Evolutionary conservation across 2,329 filamentous ascomycete genomes (phyloP).

Genomic region (Diaporthe ilicicola): DNA sequence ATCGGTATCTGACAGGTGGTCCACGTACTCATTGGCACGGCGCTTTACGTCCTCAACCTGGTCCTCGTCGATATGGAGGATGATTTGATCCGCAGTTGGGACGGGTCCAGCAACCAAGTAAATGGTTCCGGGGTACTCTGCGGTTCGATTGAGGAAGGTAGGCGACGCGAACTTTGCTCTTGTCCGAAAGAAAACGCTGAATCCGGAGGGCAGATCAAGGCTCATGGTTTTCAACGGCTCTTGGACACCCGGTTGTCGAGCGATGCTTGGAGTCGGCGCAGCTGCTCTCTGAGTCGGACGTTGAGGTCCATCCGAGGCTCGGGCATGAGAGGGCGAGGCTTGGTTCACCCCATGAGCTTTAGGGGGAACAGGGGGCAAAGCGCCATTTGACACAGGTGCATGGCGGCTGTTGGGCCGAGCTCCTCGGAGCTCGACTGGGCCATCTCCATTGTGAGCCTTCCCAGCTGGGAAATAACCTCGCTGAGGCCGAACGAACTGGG

Average conservation of each 20-base stretch:
- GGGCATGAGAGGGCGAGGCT: neutral
- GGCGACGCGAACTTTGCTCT: neutral
- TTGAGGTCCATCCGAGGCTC: neutral
- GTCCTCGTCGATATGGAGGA: constrained; percentile 18
- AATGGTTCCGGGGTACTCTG: neutral
- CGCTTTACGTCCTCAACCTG: constrained; percentile 10
- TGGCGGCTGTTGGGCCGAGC: neutral
- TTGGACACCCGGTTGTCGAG: neutral
- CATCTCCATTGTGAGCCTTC: neutral
- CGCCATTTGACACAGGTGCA: neutral
- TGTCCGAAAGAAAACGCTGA: neutral
- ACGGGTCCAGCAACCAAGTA: constrained; percentile 2
- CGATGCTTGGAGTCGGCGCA: neutral
- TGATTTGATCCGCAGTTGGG: neutral
- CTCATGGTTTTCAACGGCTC: no score
- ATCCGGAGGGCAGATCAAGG: neutral
- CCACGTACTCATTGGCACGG: neutral
- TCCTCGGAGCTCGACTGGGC: constrained; percentile 13
- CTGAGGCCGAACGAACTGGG: neutral
- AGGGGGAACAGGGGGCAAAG: neutral
- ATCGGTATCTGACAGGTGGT: neutral
- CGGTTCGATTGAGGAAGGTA: neutral
- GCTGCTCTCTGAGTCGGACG: neutral
- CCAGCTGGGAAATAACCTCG: neutral
- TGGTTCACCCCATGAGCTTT: neutral